Percentiles rank a stretch among this genome's conserved stretches.
Conservation (phyloP, 2,329 filamentous ascomycete genomes). For the Aspergillus carbonarius region DNA sequence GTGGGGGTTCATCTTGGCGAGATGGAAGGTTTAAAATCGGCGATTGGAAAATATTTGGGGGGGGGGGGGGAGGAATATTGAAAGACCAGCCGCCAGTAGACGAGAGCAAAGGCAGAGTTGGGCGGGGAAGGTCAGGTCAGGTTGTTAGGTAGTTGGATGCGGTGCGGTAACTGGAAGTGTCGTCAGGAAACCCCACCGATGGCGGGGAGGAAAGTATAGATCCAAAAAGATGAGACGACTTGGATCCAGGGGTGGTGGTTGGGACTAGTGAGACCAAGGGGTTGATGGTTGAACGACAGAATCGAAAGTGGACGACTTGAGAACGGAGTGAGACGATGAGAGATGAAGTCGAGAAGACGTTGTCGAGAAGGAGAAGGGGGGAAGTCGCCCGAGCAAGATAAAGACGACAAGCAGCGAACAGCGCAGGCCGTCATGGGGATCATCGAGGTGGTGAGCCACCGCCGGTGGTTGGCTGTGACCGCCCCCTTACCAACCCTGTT, state of each 20-base stretch:
- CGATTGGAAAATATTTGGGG: neutral
- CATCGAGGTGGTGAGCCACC: neutral
- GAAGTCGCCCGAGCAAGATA: neutral
- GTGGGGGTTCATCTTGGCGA: slow-evolving; percentile 80
- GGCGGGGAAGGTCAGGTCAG: neutral
- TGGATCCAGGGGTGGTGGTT: neutral
- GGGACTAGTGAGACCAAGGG: no score
- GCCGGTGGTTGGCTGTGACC: neutral
- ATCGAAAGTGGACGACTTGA: no score
- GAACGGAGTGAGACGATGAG: no score
- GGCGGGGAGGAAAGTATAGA: slow-evolving; percentile 11
- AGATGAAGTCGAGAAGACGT: neutral
- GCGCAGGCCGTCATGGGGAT: neutral
- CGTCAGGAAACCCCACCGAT: slow-evolving; percentile 19
- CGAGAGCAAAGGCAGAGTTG: slow-evolving; percentile 1
- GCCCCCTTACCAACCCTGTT: neutral
- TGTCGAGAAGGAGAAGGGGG: neutral
- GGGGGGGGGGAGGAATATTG: neutral
- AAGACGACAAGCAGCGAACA: neutral
- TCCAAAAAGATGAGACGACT: neutral
- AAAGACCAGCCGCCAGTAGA: no score
- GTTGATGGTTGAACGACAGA: neutral
- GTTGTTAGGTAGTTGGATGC: slow-evolving; percentile 9
- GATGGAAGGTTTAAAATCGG: neutral
- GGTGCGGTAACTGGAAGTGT: slow-evolving; percentile 12